Conservation (phyloP, 176 grass and related monocot genomes). For the Avena atlantica region DNA sequence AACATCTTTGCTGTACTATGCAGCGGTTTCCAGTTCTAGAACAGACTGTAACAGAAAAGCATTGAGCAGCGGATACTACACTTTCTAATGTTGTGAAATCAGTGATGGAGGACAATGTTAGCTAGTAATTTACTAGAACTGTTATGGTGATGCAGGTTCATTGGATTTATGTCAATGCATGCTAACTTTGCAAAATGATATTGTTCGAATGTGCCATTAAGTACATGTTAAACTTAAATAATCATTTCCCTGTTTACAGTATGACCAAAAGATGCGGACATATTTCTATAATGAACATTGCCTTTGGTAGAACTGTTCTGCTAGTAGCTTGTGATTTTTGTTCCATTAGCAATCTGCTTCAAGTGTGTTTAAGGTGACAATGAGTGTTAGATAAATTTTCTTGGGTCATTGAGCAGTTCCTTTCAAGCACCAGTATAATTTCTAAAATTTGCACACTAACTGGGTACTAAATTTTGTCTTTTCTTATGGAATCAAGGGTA, state of each 20-base stretch:
- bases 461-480: neutral
- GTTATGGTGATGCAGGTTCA: neutral
- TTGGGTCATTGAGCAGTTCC: neutral
- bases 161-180: neutral
- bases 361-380: constrained; percentile 34
- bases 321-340: constrained; percentile 13
- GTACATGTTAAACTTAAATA: neutral
- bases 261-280: neutral
- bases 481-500: neutral
- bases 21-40: neutral
- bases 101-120: neutral
- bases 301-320: neutral
- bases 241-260: neutral
- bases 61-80: neutral
- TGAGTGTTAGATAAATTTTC: constrained; percentile 9
- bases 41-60: neutral
- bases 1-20: neutral
- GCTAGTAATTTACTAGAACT: neutral
- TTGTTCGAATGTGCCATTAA: neutral
- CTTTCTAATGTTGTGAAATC: neutral
- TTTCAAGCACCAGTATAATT: neutral
- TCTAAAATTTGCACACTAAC: neutral
- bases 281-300: neutral
- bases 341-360: constrained; percentile 2
- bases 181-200: neutral